These are phyloP conservation scores for Arthroderma uncinatum DNA, from an alignment of 2,329 filamentous ascomycete species.

Conservation along the genomic window DNA sequence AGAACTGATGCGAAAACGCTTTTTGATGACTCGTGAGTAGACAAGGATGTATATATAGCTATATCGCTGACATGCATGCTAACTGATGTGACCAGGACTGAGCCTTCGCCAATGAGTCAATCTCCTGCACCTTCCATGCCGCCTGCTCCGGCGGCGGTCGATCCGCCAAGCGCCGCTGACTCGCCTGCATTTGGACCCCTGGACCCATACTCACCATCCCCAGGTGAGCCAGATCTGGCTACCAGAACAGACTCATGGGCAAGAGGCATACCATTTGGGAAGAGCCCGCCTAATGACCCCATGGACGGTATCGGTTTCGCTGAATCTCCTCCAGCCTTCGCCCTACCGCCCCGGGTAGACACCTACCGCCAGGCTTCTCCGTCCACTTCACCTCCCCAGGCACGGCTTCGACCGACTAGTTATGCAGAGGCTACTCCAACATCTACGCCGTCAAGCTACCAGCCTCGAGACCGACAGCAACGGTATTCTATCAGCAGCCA, in stretches of 20 bases:
- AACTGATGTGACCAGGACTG: background rate
- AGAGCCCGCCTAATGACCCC: slow-evolving; percentile 33
- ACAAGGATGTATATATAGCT: background rate
- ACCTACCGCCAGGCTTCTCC: slow-evolving; percentile 33
- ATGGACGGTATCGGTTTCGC: slow-evolving; percentile 26
- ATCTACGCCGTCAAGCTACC: slow-evolving; percentile 28
- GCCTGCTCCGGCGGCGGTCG: slow-evolving; percentile 5
- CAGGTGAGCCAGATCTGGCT: slow-evolving; percentile 26
- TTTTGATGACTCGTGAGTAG: slow-evolving; percentile 29
- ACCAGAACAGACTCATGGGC: slow-evolving; percentile 36
- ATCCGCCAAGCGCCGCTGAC: slow-evolving; percentile 20
- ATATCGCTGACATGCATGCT: background rate
- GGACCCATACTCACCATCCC: slow-evolving; percentile 22
- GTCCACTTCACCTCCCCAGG: slow-evolving; percentile 33
- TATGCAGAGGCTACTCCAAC: slow-evolving; percentile 31
- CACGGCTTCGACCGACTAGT: slow-evolving; percentile 33
- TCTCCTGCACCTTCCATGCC: background rate
- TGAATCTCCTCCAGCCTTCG: slow-evolving; percentile 32
- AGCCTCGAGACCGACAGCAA: slow-evolving; percentile 29
- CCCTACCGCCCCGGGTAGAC: slow-evolving; percentile 26
- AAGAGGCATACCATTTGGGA: slow-evolving; percentile 34
- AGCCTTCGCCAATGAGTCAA: background rate
- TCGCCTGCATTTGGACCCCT: slow-evolving; percentile 33
- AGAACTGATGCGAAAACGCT: slow-evolving; percentile 22
- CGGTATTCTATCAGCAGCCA: slow-evolving; percentile 30